Evolutionary conservation across 306 rosid species (phyloP).

Genomic region (Trifolium fragiferum): DNA sequence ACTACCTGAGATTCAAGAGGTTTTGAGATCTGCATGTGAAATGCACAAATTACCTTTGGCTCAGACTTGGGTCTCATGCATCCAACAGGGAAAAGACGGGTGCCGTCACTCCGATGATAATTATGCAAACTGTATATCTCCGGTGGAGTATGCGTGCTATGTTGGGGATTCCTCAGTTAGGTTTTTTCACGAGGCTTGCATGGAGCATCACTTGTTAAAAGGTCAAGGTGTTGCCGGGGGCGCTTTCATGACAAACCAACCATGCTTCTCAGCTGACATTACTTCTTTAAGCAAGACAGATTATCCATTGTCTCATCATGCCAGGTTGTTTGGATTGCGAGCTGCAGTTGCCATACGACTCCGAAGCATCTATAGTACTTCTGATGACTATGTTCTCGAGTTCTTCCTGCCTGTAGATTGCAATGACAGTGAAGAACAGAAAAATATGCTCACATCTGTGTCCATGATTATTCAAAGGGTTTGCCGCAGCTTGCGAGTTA

Average conservation of each 20-base stretch:
- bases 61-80: slow-evolving; percentile 89
- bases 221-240: slow-evolving; percentile 91
- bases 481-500: slow-evolving; percentile 73
- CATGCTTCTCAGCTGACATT: slow-evolving; percentile 78
- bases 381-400: slow-evolving; percentile 86
- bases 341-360: slow-evolving; percentile 94
- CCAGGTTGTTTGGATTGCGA: slow-evolving; percentile 69
- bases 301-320: slow-evolving; percentile 92
- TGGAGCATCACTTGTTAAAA: slow-evolving; percentile 93
- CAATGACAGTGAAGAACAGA: slow-evolving; percentile 74
- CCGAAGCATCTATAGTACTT: slow-evolving; percentile 65
- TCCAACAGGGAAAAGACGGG: slow-evolving; percentile 81
- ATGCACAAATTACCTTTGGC: slow-evolving; percentile 86
- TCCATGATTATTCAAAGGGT: slow-evolving; percentile 69
- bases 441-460: slow-evolving; percentile 77
- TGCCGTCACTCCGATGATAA: slow-evolving; percentile 83
- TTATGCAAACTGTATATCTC: slow-evolving; percentile 72
- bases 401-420: slow-evolving; percentile 88
- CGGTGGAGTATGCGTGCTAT: slow-evolving; percentile 89
- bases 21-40: slow-evolving; percentile 80
- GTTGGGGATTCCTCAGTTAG: slow-evolving; percentile 60
- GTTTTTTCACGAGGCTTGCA: slow-evolving; percentile 90
- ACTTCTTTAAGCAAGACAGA: slow-evolving; percentile 69
- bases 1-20: slow-evolving; percentile 74
- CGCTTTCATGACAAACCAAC: slow-evolving; percentile 84